Percentiles rank a stretch among this genome's conserved stretches.
These are phyloP conservation scores for Stachybotrys echinatus DNA, from an alignment of 2,329 filamentous ascomycete species.

Conservation along the genomic window DNA sequence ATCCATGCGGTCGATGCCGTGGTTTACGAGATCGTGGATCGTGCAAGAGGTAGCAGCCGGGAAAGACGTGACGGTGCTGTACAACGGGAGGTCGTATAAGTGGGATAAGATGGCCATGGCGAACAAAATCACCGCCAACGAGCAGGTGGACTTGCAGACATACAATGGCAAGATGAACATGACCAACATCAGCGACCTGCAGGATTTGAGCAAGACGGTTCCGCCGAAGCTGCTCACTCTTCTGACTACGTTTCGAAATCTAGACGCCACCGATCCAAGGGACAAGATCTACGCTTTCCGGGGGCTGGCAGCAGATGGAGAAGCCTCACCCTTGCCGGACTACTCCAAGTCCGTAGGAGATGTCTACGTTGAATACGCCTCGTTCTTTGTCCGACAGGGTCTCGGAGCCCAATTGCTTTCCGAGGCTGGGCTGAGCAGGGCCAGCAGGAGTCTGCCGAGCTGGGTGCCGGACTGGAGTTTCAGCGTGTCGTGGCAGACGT, in stretches of 20 bases:
- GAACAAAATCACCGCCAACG: constrained; percentile 4
- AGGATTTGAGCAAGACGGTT: background rate
- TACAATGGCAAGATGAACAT: constrained; percentile 3
- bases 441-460: constrained; percentile 3
- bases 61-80: constrained; percentile 3
- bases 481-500: constrained; percentile 4
- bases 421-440: constrained; percentile 4
- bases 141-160: constrained; percentile 1
- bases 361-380: constrained; percentile 4
- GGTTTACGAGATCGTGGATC: constrained; percentile 6
- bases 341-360: constrained; percentile 5
- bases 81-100: constrained; percentile 2
- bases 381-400: constrained; percentile 4
- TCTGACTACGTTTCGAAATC: constrained; percentile 1
- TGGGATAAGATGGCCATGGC: constrained; percentile 4
- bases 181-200: constrained; percentile 4
- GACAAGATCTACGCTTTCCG: constrained; percentile 8
- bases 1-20: constrained; percentile 4
- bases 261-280: constrained; percentile 5
- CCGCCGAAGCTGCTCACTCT: constrained; percentile 1
- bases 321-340: constrained; percentile 3
- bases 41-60: constrained; percentile 6
- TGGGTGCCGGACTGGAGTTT: constrained; percentile 7
- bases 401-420: constrained; percentile 1
- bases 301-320: constrained; percentile 4